Evolutionary conservation across 495 filamentous ascomycete genomes (phyloP).

Genomic region (Penicillium arizonense): DNA sequence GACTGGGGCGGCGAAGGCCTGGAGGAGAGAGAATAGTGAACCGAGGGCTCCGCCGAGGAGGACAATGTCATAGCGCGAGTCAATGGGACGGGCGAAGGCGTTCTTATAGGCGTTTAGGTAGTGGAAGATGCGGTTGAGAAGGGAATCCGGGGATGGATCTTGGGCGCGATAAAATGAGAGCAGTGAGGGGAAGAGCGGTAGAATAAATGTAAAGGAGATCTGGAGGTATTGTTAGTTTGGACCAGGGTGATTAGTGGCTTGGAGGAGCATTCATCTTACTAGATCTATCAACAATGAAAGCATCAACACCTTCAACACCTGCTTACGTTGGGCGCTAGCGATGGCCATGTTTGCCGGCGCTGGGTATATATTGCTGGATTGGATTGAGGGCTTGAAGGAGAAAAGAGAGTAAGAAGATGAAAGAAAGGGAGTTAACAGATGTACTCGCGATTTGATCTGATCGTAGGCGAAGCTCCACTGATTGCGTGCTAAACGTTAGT

Average conservation of each 20-base stretch:
- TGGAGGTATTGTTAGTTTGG: constrained; percentile 25
- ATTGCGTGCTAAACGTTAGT: no score
- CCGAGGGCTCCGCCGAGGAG: constrained; percentile 92
- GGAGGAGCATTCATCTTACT: constrained; percentile 36
- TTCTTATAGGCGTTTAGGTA: constrained; percentile 95
- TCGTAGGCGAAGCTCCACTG: background rate
- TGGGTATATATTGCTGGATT: background rate
- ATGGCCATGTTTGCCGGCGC: constrained; percentile 33
- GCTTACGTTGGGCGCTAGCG: constrained; percentile 59
- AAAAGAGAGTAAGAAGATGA: background rate
- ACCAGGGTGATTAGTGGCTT: background rate
- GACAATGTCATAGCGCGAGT: constrained; percentile 94
- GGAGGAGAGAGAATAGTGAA: constrained; percentile 88
- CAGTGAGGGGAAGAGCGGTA: constrained; percentile 91
- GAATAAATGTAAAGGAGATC: constrained; percentile 95
- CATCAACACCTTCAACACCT: constrained; percentile 78
- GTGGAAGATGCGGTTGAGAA: constrained; percentile 74
- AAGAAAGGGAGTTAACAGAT: background rate
- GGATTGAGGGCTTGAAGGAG: background rate
- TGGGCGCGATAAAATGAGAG: constrained; percentile 88
- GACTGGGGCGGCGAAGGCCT: constrained; percentile 88
- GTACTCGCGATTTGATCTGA: constrained; percentile 1
- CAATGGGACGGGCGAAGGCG: constrained; percentile 88
- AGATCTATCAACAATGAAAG: constrained; percentile 69
- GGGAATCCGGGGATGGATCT: constrained; percentile 53